A percentile compares a stretch with the other conserved stretches of the same genome.
Conservation (phyloP, 1,284 basidiomycete species). For the Psilocybe mexicana region DNA sequence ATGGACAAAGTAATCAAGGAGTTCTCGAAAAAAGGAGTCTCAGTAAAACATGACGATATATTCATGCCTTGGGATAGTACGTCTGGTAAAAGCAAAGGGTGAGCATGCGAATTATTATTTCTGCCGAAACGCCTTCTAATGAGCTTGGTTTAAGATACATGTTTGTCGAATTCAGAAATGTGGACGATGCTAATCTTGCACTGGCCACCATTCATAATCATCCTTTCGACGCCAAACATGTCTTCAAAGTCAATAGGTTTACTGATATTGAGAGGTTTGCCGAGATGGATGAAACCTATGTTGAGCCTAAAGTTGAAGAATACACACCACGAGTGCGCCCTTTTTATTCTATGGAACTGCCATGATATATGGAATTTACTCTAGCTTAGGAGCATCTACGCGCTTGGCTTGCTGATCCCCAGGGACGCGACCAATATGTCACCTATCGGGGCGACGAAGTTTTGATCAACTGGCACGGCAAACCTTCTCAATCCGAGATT, state of each 20-base stretch:
- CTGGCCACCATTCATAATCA: conserved; percentile 82
- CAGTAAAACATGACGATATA: conserved; percentile 77
- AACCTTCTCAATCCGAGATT: conserved; percentile 84
- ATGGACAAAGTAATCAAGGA: conserved; percentile 80
- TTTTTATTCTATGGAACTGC: neutral
- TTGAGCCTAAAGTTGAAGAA: conserved; percentile 78
- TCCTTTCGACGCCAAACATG: conserved; percentile 92
- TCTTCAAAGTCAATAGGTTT: conserved; percentile 89
- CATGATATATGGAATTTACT: conserved; percentile 9
- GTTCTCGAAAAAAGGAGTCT: conserved; percentile 78
- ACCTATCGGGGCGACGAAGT: conserved; percentile 94
- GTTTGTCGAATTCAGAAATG: conserved; percentile 86
- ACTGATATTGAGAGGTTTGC: conserved; percentile 90
- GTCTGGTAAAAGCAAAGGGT: conserved; percentile 87
- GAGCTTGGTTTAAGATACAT: conserved; percentile 59
- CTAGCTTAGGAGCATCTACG: conserved; percentile 84
- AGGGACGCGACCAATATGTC: conserved; percentile 95
- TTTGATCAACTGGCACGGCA: conserved; percentile 92
- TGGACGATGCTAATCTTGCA: conserved; percentile 83
- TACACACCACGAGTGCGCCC: conserved; percentile 74
- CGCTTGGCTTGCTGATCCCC: conserved; percentile 91
- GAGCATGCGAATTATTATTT: conserved; percentile 26
- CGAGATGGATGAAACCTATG: conserved; percentile 81
- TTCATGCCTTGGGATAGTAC: conserved; percentile 84
- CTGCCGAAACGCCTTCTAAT: conserved; percentile 5